A percentile compares a stretch with the other conserved stretches of the same genome.
phyloP scores from a whole-genome alignment of 1,139 yeast genomes.

The Pneumocystis wakefieldiae region DNA sequence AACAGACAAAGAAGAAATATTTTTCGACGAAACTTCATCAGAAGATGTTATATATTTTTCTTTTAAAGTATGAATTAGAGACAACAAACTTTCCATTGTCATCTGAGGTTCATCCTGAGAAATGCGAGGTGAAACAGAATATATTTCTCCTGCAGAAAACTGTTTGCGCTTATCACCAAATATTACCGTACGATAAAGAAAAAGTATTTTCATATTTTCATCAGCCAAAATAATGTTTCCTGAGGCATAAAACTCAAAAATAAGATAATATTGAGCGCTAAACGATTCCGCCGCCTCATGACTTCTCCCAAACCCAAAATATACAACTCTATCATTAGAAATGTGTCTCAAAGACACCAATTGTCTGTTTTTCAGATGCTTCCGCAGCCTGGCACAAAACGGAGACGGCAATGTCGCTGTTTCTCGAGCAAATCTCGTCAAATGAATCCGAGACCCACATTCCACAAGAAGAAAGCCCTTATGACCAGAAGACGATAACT shows the following conservation, averaged over 20 bases:
- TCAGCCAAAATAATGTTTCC: constrained; percentile 77
- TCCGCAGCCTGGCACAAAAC: constrained; percentile 71
- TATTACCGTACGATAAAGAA: constrained; percentile 63
- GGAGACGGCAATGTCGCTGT: constrained; percentile 70
- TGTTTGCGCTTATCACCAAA: constrained; percentile 38
- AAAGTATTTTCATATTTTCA: constrained; percentile 47
- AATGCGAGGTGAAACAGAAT: constrained; percentile 28
- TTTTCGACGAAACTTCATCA: not conserved
- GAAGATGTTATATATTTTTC: not conserved
- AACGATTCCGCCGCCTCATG: constrained; percentile 18
- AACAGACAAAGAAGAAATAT: constrained; percentile 16
- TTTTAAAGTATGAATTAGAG: not conserved
- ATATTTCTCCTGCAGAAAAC: constrained; percentile 60
- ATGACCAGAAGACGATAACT: constrained; percentile 72
- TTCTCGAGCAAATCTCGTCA: constrained; percentile 67
- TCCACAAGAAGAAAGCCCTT: constrained; percentile 64
- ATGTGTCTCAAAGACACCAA: constrained; percentile 60
- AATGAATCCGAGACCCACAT: constrained; percentile 70
- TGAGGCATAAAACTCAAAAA: constrained; percentile 84
- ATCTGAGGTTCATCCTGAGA: constrained; percentile 18
- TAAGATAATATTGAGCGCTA: constrained; percentile 40
- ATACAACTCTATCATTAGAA: constrained; percentile 63
- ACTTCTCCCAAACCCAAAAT: constrained; percentile 63
- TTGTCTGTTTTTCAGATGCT: constrained; percentile 69
- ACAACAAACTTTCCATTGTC: constrained; percentile 4